Conservation (phyloP, 257 asterid genomes). For the Ilex asprella region DNA sequence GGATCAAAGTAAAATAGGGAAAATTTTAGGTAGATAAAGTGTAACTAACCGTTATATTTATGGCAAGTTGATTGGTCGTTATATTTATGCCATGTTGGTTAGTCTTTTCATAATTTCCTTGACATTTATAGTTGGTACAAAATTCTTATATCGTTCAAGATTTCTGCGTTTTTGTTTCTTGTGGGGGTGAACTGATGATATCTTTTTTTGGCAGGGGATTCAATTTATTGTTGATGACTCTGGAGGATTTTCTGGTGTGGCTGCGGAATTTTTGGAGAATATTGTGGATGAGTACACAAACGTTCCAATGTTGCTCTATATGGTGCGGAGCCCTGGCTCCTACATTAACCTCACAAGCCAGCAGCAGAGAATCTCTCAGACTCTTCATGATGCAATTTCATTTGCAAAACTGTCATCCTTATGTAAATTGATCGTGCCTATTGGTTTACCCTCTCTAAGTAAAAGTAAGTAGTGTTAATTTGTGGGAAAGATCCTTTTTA, state of each 20-base stretch:
- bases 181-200: no score
- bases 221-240: conserved; percentile 76
- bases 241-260: conserved; percentile 90
- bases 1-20: no score
- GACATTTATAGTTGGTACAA: no score
- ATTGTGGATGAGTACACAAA: conserved; percentile 90
- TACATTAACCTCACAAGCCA: conserved; percentile 34
- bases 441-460: conserved; percentile 73
- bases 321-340: conserved; percentile 50
- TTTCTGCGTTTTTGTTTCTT: no score
- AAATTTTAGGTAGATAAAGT: no score
- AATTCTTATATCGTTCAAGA: no score
- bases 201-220: conserved; percentile 50
- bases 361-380: conserved; percentile 40
- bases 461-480: conserved; percentile 44
- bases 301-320: conserved; percentile 70
- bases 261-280: conserved; percentile 71
- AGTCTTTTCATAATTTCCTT: no score
- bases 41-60: no score
- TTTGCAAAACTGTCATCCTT: conserved; percentile 64
- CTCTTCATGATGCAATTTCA: conserved; percentile 83
- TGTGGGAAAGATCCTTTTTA: conserved; percentile 10
- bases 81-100: no score
- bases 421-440: conserved; percentile 73
- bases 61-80: no score